Conservation (phyloP, 1,284 basidiomycete genomes). For the Laetiporus sulphureus region DNA sequence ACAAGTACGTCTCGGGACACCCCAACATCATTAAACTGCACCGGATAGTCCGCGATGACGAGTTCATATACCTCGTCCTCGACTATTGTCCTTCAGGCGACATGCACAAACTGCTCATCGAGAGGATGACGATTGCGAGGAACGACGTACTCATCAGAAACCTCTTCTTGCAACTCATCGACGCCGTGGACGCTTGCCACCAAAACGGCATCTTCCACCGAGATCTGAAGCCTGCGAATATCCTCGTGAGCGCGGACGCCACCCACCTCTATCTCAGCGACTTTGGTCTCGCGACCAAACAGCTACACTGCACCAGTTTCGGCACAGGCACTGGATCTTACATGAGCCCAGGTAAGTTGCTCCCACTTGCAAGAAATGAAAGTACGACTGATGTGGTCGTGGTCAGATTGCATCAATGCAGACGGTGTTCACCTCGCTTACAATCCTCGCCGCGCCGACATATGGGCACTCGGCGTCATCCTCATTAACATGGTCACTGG, state of each 20-base stretch:
- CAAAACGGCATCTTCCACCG: conserved; percentile 54
- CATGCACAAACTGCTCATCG: conserved; percentile 51
- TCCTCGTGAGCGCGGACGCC: conserved; percentile 42
- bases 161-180: conserved; percentile 53
- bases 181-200: conserved; percentile 57
- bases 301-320: conserved; percentile 41
- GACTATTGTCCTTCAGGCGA: conserved; percentile 59
- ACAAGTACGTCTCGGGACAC: conserved; percentile 45
- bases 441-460: conserved; percentile 18
- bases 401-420: conserved; percentile 21
- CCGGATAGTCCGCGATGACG: conserved; percentile 43
- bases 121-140: conserved; percentile 37
- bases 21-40: conserved; percentile 52
- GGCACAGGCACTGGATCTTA: conserved; percentile 46
- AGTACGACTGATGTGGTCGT: too few species aligned
- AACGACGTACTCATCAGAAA: conserved; percentile 40
- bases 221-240: conserved; percentile 70
- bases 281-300: conserved; percentile 59
- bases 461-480: conserved; percentile 26
- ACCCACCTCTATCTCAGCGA: conserved; percentile 48
- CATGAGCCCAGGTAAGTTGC: conserved; percentile 43
- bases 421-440: conserved; percentile 12
- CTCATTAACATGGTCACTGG: conserved; percentile 75
- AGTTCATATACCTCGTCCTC: conserved; percentile 51
- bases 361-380: too few species aligned